These are phyloP conservation scores for Moricandia arvensis DNA, from an alignment of 345 rosid genomes.

Conservation along the genomic window DNA sequence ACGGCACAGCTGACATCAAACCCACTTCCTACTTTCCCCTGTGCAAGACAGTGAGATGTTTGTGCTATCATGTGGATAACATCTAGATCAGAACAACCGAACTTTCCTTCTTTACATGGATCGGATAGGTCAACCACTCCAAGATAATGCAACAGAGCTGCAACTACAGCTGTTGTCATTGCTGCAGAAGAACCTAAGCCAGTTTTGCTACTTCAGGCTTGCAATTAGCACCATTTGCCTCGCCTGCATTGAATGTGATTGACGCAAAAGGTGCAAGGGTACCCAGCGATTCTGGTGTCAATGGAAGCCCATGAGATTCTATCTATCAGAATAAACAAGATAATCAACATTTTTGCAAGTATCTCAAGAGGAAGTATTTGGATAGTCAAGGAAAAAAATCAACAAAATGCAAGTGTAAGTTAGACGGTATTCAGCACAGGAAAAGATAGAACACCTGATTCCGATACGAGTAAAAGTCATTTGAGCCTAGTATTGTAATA, in stretches of 20 bases:
- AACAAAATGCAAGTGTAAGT: slow-evolving; percentile 1
- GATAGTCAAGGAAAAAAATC: background rate
- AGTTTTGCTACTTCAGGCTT: slow-evolving; percentile 98
- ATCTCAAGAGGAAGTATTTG: background rate
- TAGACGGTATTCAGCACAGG: background rate
- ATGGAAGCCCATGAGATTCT: slow-evolving; percentile 81
- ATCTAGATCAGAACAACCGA: slow-evolving; percentile 53
- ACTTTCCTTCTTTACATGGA: slow-evolving; percentile 41
- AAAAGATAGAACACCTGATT: slow-evolving; percentile 55
- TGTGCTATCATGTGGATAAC: slow-evolving; percentile 86
- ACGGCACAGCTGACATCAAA: slow-evolving; percentile 98
- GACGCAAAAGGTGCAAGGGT: slow-evolving; percentile 80
- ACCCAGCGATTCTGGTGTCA: slow-evolving; percentile 76
- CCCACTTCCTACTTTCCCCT: slow-evolving; percentile 98
- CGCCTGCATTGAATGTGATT: slow-evolving; percentile 73
- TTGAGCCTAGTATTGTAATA: slow-evolving; percentile 83
- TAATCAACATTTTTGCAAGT: slow-evolving; percentile 23
- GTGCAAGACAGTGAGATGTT: slow-evolving; percentile 94
- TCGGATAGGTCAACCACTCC: slow-evolving; percentile 72
- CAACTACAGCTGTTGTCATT: slow-evolving; percentile 92
- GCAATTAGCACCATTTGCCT: slow-evolving; percentile 55
- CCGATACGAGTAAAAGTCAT: slow-evolving; percentile 94
- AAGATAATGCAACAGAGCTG: slow-evolving; percentile 87
- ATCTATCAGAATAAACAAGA: slow-evolving; percentile 46
- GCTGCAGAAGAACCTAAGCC: slow-evolving; percentile 99